phyloP scores from a whole-genome alignment of 1,284 basidiomycete species.

The Amylostereum chailletii region DNA sequence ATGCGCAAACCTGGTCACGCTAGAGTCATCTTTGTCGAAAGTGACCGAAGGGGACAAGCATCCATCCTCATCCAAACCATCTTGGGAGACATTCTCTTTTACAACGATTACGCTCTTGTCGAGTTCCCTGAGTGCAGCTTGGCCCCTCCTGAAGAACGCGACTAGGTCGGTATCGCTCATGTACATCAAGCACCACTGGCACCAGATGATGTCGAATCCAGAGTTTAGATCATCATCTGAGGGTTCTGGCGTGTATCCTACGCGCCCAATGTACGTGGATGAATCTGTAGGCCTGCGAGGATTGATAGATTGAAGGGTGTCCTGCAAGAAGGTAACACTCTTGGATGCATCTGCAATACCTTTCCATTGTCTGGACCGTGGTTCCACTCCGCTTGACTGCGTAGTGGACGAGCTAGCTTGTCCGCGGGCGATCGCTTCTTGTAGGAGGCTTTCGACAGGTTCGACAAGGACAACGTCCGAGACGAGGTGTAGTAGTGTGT shows the following conservation, averaged over 20 bases:
- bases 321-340: slow-evolving; percentile 75
- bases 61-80: slow-evolving; percentile 35
- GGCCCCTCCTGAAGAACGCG: slow-evolving; percentile 60
- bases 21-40: slow-evolving; percentile 84
- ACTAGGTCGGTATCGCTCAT: slow-evolving; percentile 73
- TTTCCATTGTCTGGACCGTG: slow-evolving; percentile 43
- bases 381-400: neutral
- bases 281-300: slow-evolving; percentile 39
- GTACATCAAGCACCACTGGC: slow-evolving; percentile 94
- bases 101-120: slow-evolving; percentile 63
- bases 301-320: slow-evolving; percentile 73
- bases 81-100: slow-evolving; percentile 85
- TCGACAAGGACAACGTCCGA: slow-evolving; percentile 83
- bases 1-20: slow-evolving; percentile 63
- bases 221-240: slow-evolving; percentile 32
- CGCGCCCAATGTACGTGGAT: slow-evolving; percentile 41
- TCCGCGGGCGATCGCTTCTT: slow-evolving; percentile 54
- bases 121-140: slow-evolving; percentile 43
- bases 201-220: slow-evolving; percentile 81
- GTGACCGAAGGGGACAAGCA: slow-evolving; percentile 45
- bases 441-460: slow-evolving; percentile 72
- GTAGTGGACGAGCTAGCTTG: slow-evolving; percentile 21
- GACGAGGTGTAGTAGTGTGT: slow-evolving; percentile 79
- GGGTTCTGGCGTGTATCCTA: slow-evolving; percentile 40
- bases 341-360: slow-evolving; percentile 57